Percentiles rank a stretch among this genome's conserved stretches.
Evolutionary conservation across 805 yeast species (phyloP).

Genomic region (Zygosaccharomyces kombuchaensis): DNA sequence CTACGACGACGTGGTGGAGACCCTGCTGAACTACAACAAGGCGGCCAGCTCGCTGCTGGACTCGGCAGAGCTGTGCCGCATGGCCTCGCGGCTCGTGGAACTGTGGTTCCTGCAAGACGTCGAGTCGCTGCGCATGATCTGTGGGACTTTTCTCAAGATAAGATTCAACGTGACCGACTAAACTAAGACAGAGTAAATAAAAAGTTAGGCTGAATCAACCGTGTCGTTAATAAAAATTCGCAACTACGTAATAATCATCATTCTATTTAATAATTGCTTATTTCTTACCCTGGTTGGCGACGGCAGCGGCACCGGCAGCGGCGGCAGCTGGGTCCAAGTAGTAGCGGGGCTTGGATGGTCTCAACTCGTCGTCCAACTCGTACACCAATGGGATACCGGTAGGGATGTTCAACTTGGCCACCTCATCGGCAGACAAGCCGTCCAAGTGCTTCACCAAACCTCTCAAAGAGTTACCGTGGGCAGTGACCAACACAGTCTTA

Average conservation of each 20-base stretch:
- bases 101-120: constrained; percentile 20
- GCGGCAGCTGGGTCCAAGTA: constrained; percentile 99
- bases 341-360: constrained; percentile 89
- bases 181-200: too few species aligned
- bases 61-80: constrained; percentile 24
- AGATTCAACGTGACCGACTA: constrained; percentile 17
- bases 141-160: constrained; percentile 23
- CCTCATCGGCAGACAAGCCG: constrained; percentile 84
- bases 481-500: constrained; percentile 89
- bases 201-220: too few species aligned
- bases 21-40: constrained; percentile 24
- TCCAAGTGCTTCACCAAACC: constrained; percentile 95
- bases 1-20: constrained; percentile 29
- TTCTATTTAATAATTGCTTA: constrained; percentile 18
- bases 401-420: constrained; percentile 94
- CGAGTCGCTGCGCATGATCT: constrained; percentile 21
- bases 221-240: too few species aligned
- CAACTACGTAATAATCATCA: not conserved
- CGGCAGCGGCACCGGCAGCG: constrained; percentile 99
- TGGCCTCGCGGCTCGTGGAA: constrained; percentile 29
- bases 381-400: constrained; percentile 98
- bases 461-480: constrained; percentile 98
- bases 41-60: constrained; percentile 15
- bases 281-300: constrained; percentile 91
- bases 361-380: constrained; percentile 82